phyloP scores from a whole-genome alignment of 176 grass and related monocot species.

The Triticum turgidum region DNA sequence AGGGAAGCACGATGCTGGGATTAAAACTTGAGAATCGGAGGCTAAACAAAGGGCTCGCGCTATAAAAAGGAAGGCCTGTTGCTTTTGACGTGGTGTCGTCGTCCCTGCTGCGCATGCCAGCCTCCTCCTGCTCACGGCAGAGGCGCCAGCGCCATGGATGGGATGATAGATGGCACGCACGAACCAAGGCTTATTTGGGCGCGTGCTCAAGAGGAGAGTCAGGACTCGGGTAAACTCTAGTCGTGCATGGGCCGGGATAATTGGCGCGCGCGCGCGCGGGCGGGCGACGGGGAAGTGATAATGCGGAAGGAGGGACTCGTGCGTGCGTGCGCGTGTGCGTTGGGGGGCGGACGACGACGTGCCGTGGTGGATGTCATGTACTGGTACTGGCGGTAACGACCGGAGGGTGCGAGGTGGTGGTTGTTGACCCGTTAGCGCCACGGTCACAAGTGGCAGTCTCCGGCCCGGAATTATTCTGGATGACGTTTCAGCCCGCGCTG shows the following conservation, averaged over 20 bases:
- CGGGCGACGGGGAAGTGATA: neutral
- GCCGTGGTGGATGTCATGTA: conserved; percentile 41
- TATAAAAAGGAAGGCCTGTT: conserved; percentile 4
- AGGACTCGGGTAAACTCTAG: neutral
- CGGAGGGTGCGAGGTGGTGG: neutral
- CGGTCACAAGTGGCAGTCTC: neutral
- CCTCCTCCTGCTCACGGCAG: conserved; percentile 13
- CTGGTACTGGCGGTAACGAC: neutral
- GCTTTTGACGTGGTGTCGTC: conserved; percentile 1
- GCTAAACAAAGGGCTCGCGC: neutral
- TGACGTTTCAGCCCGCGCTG: neutral
- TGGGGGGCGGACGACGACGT: neutral
- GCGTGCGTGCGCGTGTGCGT: neutral
- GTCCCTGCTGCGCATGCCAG: neutral
- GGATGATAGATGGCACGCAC: conserved; percentile 8
- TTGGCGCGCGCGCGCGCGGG: neutral
- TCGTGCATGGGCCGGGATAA: neutral
- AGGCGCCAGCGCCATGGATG: conserved; percentile 29
- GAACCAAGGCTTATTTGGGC: neutral
- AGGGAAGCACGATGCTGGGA: neutral
- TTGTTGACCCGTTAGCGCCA: conserved; percentile 27
- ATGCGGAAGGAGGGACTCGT: neutral
- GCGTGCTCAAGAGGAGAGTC: neutral
- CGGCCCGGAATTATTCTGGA: neutral
- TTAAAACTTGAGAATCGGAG: neutral